Conservation (phyloP, 768 basidiomycete genomes). For the Leucogyrophana mollusca region DNA sequence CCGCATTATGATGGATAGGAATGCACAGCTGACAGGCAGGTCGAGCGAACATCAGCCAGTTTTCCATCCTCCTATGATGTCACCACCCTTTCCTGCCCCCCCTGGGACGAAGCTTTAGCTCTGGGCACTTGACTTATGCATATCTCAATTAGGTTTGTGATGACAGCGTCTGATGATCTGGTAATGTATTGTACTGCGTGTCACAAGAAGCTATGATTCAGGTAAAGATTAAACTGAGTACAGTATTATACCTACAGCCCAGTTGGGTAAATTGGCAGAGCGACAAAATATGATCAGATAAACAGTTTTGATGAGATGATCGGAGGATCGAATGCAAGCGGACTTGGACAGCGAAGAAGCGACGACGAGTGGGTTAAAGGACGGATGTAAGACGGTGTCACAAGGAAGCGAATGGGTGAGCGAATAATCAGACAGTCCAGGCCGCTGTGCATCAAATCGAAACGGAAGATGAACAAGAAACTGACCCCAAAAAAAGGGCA, state of each 20-base stretch:
- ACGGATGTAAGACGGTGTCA: too few species aligned
- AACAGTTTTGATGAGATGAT: conserved; percentile 8
- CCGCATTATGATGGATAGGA: conserved; percentile 75
- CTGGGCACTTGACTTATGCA: too few species aligned
- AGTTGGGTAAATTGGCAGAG: not conserved
- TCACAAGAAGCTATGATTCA: too few species aligned
- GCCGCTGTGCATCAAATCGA: too few species aligned
- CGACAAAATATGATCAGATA: conserved; percentile 17
- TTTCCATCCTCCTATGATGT: conserved; percentile 29
- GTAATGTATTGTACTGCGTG: too few species aligned
- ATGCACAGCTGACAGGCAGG: conserved; percentile 54
- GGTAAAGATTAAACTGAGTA: conserved; percentile 24
- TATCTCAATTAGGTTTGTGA: too few species aligned
- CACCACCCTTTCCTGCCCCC: conserved; percentile 25
- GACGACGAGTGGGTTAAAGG: too few species aligned
- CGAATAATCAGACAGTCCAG: too few species aligned
- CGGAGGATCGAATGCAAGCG: not conserved
- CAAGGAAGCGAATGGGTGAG: too few species aligned
- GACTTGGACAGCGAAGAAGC: not conserved
- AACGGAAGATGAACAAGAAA: too few species aligned
- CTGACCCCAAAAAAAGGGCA: too few species aligned
- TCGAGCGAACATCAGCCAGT: conserved; percentile 25
- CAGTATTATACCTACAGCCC: conserved; percentile 16
- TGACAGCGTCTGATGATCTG: too few species aligned
- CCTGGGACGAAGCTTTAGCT: conserved; percentile 30